These are phyloP conservation scores for Epichloe coenophiala DNA, from an alignment of 2,329 filamentous ascomycete genomes.

Conservation along the genomic window DNA sequence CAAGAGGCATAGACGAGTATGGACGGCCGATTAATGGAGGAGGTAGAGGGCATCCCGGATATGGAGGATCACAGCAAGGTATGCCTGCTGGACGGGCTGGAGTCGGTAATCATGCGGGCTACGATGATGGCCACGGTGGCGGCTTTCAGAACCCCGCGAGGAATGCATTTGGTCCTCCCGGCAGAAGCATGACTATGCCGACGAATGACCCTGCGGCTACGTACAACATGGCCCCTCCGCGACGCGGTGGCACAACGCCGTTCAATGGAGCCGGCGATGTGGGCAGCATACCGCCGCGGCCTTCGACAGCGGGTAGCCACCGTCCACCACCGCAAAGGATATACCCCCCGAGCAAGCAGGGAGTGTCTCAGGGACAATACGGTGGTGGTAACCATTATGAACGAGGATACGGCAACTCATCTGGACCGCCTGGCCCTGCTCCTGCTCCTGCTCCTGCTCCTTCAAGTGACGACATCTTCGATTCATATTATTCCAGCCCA, in stretches of 20 bases:
- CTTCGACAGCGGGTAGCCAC: conserved; percentile 40
- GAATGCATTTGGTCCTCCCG: conserved; percentile 35
- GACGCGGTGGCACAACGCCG: conserved; percentile 30
- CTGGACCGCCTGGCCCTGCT: conserved; percentile 5
- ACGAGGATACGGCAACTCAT: conserved; percentile 19
- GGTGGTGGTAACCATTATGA: conserved; percentile 16
- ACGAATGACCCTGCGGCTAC: conserved; percentile 30
- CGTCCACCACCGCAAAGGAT: conserved; percentile 38
- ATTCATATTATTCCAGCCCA: conserved; percentile 36
- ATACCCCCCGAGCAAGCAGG: conserved; percentile 30
- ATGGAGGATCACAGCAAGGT: conserved; percentile 13
- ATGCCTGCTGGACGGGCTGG: conserved; percentile 15
- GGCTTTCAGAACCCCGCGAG: conserved; percentile 17
- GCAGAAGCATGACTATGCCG: conserved; percentile 51
- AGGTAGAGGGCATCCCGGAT: conserved; percentile 16
- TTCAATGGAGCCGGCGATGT: conserved; percentile 30
- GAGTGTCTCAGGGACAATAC: conserved; percentile 21
- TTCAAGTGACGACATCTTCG: conserved; percentile 39
- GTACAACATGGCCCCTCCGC: conserved; percentile 20
- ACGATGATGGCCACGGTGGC: conserved; percentile 14
- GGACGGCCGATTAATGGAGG: conserved; percentile 12
- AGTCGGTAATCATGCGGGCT: conserved; percentile 14
- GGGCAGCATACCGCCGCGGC: conserved; percentile 33
- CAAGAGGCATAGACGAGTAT: conserved; percentile 14
- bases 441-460: conserved; percentile 6